Evolutionary conservation across 2,329 filamentous ascomycete genomes (phyloP), one percentile per base, ranked within the genome.

Genomic region (Xylaria sp.): DNA sequence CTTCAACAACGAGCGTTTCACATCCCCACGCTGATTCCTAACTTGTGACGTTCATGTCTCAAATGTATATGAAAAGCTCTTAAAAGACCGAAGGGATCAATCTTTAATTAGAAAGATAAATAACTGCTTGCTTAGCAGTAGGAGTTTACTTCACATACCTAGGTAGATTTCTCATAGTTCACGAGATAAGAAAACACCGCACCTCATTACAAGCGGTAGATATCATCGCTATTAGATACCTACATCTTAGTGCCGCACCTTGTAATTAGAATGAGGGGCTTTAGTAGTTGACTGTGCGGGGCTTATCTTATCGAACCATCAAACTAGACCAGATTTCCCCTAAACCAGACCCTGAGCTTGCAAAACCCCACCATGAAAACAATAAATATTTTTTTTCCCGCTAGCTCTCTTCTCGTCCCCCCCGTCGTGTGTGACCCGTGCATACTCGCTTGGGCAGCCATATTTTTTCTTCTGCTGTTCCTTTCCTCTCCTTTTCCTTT

Each of bases 361-460:
- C 53, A 7, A 20, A 56, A 56, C 53, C 53, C 53, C 53, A 56
- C 53, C 53, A 56, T 56, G 65, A 69, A 69, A 65, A n/a, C 66
- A 42, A 54, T 59, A 66, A 70, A 72, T 67, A 68, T 63, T 70
- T 70, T 71, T 71, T 66, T 68, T 63, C 54, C n/a, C 53, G 49
- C 48, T 69, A 63, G 58, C 59, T 64, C 54, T 60, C 59, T 60
- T 57, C 62, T 61, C 67, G 57, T 59, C 58, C 42, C 42, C 57
- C 57, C 49, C 40, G 51, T 54, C 65, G 65, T 66, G 60, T 51
- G 67, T 62, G 63, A 64, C 65, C 69, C 59, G 57, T 68, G 66
- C 60, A 59, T 58, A 42, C 42, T 69, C 60, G 51, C 59, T 67
- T 61, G 58, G 60, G 56, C 59, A 65, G 58, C 60, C 66, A 64